Evolutionary conservation across 805 yeast species (phyloP), one percentile per base, ranked within the genome.

Genomic region (Metschnikowia gelsemii): DNA sequence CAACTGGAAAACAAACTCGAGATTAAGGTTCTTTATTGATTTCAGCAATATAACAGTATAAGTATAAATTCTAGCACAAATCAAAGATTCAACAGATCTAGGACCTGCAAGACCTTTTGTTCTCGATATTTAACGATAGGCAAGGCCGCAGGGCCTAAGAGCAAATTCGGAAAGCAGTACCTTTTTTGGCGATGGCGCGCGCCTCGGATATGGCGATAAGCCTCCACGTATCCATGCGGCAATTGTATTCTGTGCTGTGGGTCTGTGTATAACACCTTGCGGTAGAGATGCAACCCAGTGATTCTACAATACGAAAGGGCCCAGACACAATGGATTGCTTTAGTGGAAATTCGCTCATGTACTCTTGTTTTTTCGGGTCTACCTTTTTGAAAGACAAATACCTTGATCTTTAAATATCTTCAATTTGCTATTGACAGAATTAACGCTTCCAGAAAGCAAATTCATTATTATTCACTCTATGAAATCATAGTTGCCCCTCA

Each of bases 181-280:
- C 25, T 22, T 28, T 7, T 28, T 32, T 32, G 23, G 26, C 13
- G 18, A 4, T 13, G 2, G 36, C 30, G 37, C 30, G 37, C 37
- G 16, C 17, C 25, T 8, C 24, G 8, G 34, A 7, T 13, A 13
- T 16, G n/a, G 21, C 26, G 30, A 40, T 34, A 35, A 34, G 39
- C 43, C 43, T 7, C 30, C 27, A 28, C 32, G 6, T 13, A 7
- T 24, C 35, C 35, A 40, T 27, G 30, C 43, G 43, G 43, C 43
- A 34, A 21, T 18, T 26, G 25, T 14, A 20, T 13, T 20, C n/a
- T n/a, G 17, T 17, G 29, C 29, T 26, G 16, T 26, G 24, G 24
- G 17, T 35, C 35, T 34, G 38, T 30, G 31, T 26, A 28, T 20
- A 33, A 8, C n/a, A n/a, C 17, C 4, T 16, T 20, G 32, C 30